phyloP scores from a whole-genome alignment of 164 flowering plant species.

The Stephania japonica region DNA sequence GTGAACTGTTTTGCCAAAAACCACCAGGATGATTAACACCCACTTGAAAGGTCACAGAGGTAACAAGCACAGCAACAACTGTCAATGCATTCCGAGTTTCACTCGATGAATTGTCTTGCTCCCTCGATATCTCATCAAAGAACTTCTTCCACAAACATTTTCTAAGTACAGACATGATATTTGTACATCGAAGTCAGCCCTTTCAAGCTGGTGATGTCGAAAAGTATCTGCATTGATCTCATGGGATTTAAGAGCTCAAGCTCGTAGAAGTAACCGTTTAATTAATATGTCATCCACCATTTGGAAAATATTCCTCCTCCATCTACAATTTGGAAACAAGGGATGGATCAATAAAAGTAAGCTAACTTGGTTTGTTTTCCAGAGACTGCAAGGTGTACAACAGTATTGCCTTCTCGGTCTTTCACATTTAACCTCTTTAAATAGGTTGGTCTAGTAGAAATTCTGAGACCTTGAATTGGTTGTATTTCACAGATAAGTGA shows the following conservation, averaged over 20 bases:
- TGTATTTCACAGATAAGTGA: constrained; percentile 13
- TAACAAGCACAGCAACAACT: no score
- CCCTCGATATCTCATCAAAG: background rate
- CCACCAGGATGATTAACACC: no score
- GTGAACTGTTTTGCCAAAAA: no score
- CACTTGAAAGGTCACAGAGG: no score
- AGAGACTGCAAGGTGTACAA: constrained; percentile 3
- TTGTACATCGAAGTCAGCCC: background rate
- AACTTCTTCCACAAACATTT: background rate
- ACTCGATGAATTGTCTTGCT: no score
- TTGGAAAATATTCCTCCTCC: no score
- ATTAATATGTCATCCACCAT: background rate
- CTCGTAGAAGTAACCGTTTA: background rate
- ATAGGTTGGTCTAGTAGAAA: constrained; percentile 1
- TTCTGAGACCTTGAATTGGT: constrained; percentile 4
- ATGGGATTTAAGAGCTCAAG: background rate
- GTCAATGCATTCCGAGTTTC: no score
- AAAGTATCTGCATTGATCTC: background rate
- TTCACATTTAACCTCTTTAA: background rate
- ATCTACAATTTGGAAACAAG: background rate
- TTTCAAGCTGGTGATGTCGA: background rate
- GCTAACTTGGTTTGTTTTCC: constrained; percentile 2
- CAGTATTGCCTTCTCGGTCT: constrained; percentile 15
- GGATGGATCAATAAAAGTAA: background rate
- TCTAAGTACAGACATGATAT: background rate